A percentile compares a stretch with the other conserved stretches of the same genome.
Evolutionary conservation across 2,329 filamentous ascomycete species (phyloP).

Genomic region (Microcyclospora tardicrescens): DNA sequence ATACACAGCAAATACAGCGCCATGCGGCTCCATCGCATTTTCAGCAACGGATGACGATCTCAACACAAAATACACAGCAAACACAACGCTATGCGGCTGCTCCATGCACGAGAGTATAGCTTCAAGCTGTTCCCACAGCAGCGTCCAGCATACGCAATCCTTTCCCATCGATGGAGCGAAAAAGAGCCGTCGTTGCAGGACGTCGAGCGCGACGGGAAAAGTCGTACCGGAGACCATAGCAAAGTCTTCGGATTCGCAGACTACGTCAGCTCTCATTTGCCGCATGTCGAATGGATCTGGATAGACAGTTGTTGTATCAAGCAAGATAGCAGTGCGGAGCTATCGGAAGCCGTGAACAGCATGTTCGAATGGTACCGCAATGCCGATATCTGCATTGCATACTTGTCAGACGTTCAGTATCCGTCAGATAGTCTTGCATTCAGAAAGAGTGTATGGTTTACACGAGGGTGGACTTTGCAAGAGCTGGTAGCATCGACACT

Average conservation of each 20-base stretch:
- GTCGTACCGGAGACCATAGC: neutral
- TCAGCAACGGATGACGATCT: too few relatives aligned
- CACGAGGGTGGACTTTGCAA: slow-evolving; percentile 10
- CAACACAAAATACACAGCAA: too few relatives aligned
- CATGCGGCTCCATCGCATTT: too few relatives aligned
- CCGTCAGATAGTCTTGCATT: neutral
- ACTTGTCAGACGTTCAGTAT: slow-evolving; percentile 2
- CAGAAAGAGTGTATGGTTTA: slow-evolving; percentile 6
- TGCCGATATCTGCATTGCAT: slow-evolving; percentile 7
- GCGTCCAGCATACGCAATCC: slow-evolving; percentile 2
- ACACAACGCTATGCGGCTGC: neutral
- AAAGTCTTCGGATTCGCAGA: slow-evolving; percentile 1
- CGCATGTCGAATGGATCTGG: slow-evolving; percentile 5
- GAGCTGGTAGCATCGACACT: slow-evolving; percentile 7
- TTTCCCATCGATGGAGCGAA: slow-evolving; percentile 4
- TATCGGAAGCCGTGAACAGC: slow-evolving; percentile 9
- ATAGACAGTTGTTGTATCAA: slow-evolving; percentile 12
- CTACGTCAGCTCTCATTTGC: neutral
- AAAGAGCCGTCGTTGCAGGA: neutral
- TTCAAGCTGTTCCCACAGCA: neutral
- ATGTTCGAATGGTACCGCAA: slow-evolving; percentile 10
- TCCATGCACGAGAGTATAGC: neutral
- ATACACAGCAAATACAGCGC: too few relatives aligned
- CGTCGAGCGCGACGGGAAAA: neutral
- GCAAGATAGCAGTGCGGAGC: slow-evolving; percentile 7